phyloP scores from a whole-genome alignment of 2,329 filamentous ascomycete species.

The Phyllosticta citrichinensis region DNA sequence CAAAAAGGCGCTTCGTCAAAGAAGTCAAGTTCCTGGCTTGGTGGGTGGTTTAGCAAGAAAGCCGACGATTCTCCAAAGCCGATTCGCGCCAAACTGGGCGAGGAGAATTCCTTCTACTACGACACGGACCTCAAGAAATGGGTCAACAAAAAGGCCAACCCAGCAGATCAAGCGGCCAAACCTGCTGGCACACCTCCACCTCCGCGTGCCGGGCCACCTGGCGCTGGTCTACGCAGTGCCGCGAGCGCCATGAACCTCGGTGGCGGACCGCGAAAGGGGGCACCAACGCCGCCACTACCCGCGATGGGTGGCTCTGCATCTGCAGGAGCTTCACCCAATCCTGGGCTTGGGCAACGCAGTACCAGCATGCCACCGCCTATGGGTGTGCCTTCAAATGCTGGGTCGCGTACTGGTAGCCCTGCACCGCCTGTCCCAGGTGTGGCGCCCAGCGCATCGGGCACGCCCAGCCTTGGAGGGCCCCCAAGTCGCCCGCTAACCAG shows the following conservation, averaged over 20 bases:
- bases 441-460: background rate
- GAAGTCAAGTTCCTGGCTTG: slow-evolving; percentile 65
- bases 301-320: background rate
- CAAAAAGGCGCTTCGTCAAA: slow-evolving; percentile 42
- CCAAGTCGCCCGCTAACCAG: slow-evolving; percentile 54
- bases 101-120: slow-evolving; percentile 86
- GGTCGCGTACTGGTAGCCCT: slow-evolving; percentile 23
- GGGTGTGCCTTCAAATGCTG: slow-evolving; percentile 12
- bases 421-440: slow-evolving; percentile 14
- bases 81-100: slow-evolving; percentile 88
- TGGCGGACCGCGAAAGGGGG: slow-evolving; percentile 10
- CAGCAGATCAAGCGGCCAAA: slow-evolving; percentile 49
- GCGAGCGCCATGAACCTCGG: slow-evolving; percentile 39
- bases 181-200: slow-evolving; percentile 62
- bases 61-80: slow-evolving; percentile 54
- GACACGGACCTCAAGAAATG: slow-evolving; percentile 95
- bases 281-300: background rate
- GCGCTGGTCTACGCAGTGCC: slow-evolving; percentile 42
- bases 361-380: slow-evolving; percentile 28
- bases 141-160: slow-evolving; percentile 87
- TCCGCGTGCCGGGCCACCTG: slow-evolving; percentile 45
- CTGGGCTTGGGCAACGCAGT: slow-evolving; percentile 12
- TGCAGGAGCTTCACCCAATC: background rate
- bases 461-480: slow-evolving; percentile 21
- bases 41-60: slow-evolving; percentile 72